Base-by-base conservation (phyloP, 208 protist species). In the Trypanosoma caninum region DNA sequence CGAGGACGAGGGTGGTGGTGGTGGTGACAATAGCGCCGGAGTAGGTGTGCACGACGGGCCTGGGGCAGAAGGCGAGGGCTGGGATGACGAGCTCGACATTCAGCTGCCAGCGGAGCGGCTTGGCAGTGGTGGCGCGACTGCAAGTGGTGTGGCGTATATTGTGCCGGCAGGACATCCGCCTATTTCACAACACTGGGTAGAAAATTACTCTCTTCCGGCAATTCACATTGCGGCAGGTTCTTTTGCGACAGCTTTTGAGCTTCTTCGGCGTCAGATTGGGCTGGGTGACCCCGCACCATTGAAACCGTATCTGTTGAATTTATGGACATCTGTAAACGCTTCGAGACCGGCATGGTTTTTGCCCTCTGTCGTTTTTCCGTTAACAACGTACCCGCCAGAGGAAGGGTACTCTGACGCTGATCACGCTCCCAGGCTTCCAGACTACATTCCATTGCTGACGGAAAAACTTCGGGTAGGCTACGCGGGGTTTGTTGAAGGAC, bases 141-240 rank as follows among this genome's bases (percentile, higher is more conserved):
- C 50, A 16, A 37, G 31, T 5, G 57, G 31, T 14, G 69, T 44
- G 10, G 22, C 31, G 11, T 74, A 76, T 47, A 73, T 82, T 37
- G 80, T 86, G 13, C 82, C 80, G 3, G 76, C 74, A 16, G 76
- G 78, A 28, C 81, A 88, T 34, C 59, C 75, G 23, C 65, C 87
- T 7, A 56, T 88, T 33, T 34, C 62, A 2, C 74, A 87, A 52
- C 48, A 79, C 10, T 99, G 97, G 97, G 64, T 69, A 22, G 78
- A 94, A 31, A 82, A 76, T 42, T 97, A 87, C 56, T 74, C 54
- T 18, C 59, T 95, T 28, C 86, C 96, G 9, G 85, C 78, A 16
- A 96, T 98, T 69, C 97, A 99, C 61, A 74, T 96, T 25, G 95
- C 97, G n/a, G 95, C 97, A 10, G 97, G 97, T 9, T 87, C 89